These are phyloP conservation scores for Ceratocystis albifundus DNA, from an alignment of 2,329 filamentous ascomycete genomes.

Conservation along the genomic window DNA sequence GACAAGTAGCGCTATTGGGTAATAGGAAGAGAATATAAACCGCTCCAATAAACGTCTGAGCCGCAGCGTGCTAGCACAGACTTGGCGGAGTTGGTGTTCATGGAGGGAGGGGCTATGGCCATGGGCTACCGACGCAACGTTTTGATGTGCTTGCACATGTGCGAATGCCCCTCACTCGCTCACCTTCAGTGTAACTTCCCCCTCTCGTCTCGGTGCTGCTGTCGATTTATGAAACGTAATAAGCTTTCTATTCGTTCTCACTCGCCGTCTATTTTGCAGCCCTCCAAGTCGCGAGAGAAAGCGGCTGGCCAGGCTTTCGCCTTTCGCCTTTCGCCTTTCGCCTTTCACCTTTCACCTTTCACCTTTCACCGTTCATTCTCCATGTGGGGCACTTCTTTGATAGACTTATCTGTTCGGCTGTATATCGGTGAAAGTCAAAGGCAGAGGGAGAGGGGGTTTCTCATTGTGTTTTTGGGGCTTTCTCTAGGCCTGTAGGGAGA, in stretches of 20 bases:
- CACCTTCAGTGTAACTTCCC: no score
- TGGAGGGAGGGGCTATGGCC: neutral
- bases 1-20: neutral
- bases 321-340: neutral
- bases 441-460: no score
- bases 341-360: neutral
- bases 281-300: no score
- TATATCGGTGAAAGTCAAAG: constrained; percentile 2
- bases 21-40: neutral
- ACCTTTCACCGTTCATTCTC: neutral
- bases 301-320: neutral
- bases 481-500: neutral
- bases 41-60: constrained; percentile 9
- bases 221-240: neutral
- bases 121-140: neutral
- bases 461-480: no score
- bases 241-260: no score
- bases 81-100: neutral
- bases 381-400: neutral
- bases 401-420: neutral
- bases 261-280: no score
- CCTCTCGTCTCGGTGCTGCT: no score
- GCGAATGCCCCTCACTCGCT: no score
- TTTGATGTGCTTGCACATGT: neutral
- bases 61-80: constrained; percentile 1